Percentiles rank a stretch among this genome's conserved stretches.
phyloP scores from a whole-genome alignment of 2,329 filamentous ascomycete species.

The Coniochaeta sp. region DNA sequence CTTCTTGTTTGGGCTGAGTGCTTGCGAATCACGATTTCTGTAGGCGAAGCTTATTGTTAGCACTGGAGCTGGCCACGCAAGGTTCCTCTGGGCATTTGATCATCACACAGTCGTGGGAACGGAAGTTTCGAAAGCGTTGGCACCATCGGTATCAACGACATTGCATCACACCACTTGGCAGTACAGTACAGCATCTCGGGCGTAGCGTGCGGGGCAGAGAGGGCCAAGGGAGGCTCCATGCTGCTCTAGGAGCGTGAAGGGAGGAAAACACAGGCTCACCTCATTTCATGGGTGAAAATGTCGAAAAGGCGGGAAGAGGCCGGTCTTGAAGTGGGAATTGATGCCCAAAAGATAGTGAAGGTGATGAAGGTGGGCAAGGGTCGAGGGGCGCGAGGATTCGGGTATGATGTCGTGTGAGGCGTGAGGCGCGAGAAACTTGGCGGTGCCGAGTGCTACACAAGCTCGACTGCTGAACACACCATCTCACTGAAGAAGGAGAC shows the following conservation, averaged over 20 bases:
- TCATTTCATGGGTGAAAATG: not conserved
- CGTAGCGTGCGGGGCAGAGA: not conserved
- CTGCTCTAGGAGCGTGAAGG: not conserved
- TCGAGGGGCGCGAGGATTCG: not conserved
- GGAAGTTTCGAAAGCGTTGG: not conserved
- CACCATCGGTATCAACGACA: not conserved
- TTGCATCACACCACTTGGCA: conserved; percentile 2
- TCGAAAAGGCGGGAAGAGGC: not conserved
- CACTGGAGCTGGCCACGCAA: not conserved
- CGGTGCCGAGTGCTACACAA: not conserved
- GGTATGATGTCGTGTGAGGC: not conserved
- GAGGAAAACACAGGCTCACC: not conserved
- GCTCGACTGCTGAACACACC: not conserved
- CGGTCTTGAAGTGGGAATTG: not conserved
- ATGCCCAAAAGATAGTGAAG: not conserved
- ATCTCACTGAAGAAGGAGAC: not conserved
- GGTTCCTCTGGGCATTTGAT: not conserved
- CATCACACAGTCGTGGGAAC: not conserved
- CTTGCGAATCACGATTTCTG: not conserved
- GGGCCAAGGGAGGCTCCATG: not conserved
- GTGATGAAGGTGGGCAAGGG: not conserved
- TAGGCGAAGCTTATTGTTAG: not conserved
- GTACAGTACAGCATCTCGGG: not conserved
- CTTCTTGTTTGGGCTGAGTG: not conserved
- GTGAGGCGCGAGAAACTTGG: not conserved